phyloP scores from a whole-genome alignment of 208 protist genomes.

The Crithidia thermophila region DNA sequence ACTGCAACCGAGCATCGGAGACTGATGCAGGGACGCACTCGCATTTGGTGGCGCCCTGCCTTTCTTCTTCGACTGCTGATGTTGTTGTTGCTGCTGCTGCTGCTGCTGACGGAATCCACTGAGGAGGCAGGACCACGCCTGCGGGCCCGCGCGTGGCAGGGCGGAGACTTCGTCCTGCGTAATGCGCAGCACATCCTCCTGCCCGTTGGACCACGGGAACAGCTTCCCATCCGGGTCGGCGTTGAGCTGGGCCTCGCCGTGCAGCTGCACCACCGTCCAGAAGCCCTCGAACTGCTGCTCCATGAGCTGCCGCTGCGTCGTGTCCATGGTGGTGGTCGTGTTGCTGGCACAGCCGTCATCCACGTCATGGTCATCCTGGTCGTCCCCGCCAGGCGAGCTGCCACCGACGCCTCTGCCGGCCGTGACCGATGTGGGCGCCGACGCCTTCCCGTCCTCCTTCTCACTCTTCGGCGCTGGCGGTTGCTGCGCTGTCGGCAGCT shows the following conservation, averaged over 20 bases:
- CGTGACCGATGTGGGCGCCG: neutral
- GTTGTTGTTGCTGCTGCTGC: neutral
- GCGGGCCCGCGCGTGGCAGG: conserved; percentile 1
- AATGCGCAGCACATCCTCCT: conserved; percentile 11
- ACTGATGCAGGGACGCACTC: conserved; percentile 14
- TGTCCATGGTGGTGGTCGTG: conserved; percentile 1
- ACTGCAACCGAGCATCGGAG: conserved; percentile 14
- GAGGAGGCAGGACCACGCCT: conserved; percentile 1
- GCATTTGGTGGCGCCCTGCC: too few relatives aligned
- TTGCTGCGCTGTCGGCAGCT: conserved; percentile 19
- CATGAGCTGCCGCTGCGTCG: conserved; percentile 1
- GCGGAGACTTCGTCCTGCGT: neutral
- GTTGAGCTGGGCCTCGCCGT: conserved; percentile 38
- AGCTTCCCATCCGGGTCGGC: conserved; percentile 31
- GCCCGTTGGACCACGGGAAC: conserved; percentile 40
- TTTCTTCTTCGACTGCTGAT: neutral
- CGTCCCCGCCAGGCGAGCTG: neutral
- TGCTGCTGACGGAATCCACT: conserved; percentile 12
- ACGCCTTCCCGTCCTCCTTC: neutral
- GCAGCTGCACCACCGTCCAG: conserved; percentile 43
- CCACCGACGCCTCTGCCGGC: neutral
- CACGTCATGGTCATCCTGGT: conserved; percentile 6
- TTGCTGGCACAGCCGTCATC: conserved; percentile 10
- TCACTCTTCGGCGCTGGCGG: neutral
- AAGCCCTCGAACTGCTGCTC: conserved; percentile 14